phyloP scores from a whole-genome alignment of 2,329 filamentous ascomycete genomes.

The Grosmannia serpens region DNA sequence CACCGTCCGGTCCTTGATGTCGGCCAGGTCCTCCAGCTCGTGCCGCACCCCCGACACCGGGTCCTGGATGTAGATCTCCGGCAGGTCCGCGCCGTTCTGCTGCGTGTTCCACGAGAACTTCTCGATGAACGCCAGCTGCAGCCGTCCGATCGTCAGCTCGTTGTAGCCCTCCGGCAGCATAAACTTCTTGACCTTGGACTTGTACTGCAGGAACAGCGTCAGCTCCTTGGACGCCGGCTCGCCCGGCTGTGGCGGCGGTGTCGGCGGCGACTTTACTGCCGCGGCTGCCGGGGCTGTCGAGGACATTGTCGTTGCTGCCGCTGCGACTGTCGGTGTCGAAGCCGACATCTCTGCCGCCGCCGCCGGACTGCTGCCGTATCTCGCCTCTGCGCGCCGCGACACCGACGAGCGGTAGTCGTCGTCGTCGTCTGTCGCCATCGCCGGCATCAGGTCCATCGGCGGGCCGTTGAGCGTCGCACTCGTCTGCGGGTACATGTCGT shows the following conservation, averaged over 20 bases:
- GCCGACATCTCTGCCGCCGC: not conserved
- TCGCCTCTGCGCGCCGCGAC: not conserved
- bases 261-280: not conserved
- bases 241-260: not conserved
- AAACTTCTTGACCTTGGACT: slow-evolving; percentile 94
- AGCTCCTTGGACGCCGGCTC: slow-evolving; percentile 52
- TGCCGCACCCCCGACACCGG: slow-evolving; percentile 92
- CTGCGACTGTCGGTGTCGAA: not conserved
- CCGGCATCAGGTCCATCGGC: slow-evolving; percentile 29
- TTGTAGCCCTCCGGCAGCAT: slow-evolving; percentile 73
- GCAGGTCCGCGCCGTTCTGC: slow-evolving; percentile 80
- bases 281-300: not conserved
- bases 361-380: not conserved
- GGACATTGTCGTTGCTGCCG: not conserved
- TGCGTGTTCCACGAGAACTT: slow-evolving; percentile 99
- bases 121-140: slow-evolving; percentile 95
- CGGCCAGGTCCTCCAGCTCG: slow-evolving; percentile 82
- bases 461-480: slow-evolving; percentile 49
- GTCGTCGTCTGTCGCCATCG: slow-evolving; percentile 19
- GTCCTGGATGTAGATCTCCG: slow-evolving; percentile 97
- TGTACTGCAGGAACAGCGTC: slow-evolving; percentile 91
- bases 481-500: slow-evolving; percentile 47
- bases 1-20: slow-evolving; percentile 91
- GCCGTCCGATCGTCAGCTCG: slow-evolving; percentile 72
- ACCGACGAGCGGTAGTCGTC: slow-evolving; percentile 16